Base-by-base conservation (phyloP, 768 basidiomycete species). In the Amanita subjunquillea region DNA sequence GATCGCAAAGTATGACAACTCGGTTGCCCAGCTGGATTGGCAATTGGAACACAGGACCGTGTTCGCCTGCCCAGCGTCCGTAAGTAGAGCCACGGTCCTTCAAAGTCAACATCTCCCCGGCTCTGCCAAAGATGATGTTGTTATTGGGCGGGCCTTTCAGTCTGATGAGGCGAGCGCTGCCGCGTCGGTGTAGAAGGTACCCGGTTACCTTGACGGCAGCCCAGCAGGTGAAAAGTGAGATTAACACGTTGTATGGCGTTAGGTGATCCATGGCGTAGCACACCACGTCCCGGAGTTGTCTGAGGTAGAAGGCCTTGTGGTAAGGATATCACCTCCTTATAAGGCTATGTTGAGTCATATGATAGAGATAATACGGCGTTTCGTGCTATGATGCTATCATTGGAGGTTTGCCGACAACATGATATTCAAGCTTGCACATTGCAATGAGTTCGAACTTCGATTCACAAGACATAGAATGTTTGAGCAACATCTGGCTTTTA, bases 61-160 rank as follows among this genome's bases (percentile, higher is more conserved):
- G 78, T 42, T 73, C 59, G 6, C 59, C 60, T 1, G 67, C 67
- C 81, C 79, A 82, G 4, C 63, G 52, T 51, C 78, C 77, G 55
- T 68, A 72, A 6, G 77, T 23, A 0, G 54, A 22, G 4, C 67
- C 64, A 22, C 65, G 29, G 45, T 71, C 67, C 0, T 65, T 63
- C 0, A 63, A 55, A 6, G 63, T 57, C 32, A 58, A 56, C 7
- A 73, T 50, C 27, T 63, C 48, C 13, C 61, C 60, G 22, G 60
- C 60, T 29, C 67, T 50, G 13, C 79, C 79, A 50, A 74, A 73
- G 13, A 78, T 22, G 47, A 69, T 63, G 53, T 69, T 78, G 29
- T 57, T 59, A 40, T 67, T 68, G 2, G 63, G 62, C 2, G 79
- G 80, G 1, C 76, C 77, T 2, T 60, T 57, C 30, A 80, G 67